These are phyloP conservation scores for Nothopassalora personata DNA, from an alignment of 2,329 filamentous ascomycete genomes.

Conservation along the genomic window DNA sequence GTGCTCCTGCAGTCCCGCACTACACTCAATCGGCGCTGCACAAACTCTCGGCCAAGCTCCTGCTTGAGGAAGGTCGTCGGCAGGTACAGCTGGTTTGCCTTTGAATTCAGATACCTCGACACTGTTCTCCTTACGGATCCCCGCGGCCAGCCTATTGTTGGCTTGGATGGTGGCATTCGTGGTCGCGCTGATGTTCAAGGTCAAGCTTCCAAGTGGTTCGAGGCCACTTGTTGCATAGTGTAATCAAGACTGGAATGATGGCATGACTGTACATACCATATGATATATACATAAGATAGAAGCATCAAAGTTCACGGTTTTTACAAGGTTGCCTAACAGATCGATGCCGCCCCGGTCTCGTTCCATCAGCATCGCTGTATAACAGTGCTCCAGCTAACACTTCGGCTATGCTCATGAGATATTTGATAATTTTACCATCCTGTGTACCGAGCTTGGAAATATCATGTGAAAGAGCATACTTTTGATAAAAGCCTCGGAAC, in stretches of 20 bases:
- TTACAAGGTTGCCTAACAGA: background rate
- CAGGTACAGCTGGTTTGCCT: background rate
- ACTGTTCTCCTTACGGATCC: slow-evolving; percentile 62
- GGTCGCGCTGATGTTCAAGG: slow-evolving; percentile 31
- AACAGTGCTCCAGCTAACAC: background rate
- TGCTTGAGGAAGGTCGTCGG: background rate
- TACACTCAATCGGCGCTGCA: background rate
- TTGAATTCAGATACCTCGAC: slow-evolving; percentile 55
- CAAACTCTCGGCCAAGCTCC: background rate
- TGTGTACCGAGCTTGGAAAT: background rate
- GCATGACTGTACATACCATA: background rate
- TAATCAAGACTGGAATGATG: background rate
- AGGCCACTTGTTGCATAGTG: background rate
- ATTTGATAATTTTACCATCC: background rate
- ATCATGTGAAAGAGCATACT: background rate
- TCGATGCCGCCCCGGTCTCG: too few relatives aligned
- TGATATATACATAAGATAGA: background rate
- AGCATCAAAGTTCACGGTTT: background rate
- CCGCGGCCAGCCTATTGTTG: slow-evolving; percentile 56
- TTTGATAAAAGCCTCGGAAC: background rate
- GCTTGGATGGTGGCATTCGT: slow-evolving; percentile 55
- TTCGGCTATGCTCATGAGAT: background rate
- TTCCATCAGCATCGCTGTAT: background rate
- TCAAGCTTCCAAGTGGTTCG: background rate
- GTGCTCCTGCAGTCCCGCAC: background rate